These are phyloP conservation scores for Beta corolliflora DNA, from an alignment of 179 eudicot genomes.

Conservation along the genomic window DNA sequence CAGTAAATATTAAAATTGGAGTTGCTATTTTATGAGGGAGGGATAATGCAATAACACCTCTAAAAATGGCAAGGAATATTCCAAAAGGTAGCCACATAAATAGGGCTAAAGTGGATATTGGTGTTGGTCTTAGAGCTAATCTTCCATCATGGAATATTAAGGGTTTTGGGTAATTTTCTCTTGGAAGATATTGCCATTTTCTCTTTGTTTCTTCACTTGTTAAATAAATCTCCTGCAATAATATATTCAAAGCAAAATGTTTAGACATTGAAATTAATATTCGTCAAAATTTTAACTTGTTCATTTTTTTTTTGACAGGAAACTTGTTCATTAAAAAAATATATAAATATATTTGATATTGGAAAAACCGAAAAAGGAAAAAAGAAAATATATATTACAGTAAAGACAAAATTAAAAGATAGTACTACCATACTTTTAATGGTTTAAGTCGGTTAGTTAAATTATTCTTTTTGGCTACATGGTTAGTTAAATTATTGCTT, in stretches of 20 bases:
- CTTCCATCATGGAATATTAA: slow-evolving; percentile 75
- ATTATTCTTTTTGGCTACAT: no score
- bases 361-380: no score
- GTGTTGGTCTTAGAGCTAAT: slow-evolving; percentile 60
- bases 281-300: no score
- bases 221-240: slow-evolving; percentile 55
- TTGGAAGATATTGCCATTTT: slow-evolving; percentile 52
- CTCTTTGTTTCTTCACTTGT: slow-evolving; percentile 48
- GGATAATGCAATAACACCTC: slow-evolving; percentile 36
- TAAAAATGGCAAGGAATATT: slow-evolving; percentile 38
- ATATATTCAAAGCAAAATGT: not conserved
- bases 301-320: no score
- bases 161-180: slow-evolving; percentile 52
- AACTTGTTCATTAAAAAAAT: no score
- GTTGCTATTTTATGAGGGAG: slow-evolving; percentile 37
- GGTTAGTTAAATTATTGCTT: no score
- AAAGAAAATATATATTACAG: no score
- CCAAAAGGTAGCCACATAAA: slow-evolving; percentile 67
- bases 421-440: not conserved
- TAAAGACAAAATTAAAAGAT: not conserved
- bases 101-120: slow-evolving; percentile 42
- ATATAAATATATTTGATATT: no score
- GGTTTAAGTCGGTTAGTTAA: no score
- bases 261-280: no score
- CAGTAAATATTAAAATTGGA: slow-evolving; percentile 45